Evolutionary conservation across 805 yeast genomes (phyloP).

Genomic region (Wickerhamomyces chaumierensis): DNA sequence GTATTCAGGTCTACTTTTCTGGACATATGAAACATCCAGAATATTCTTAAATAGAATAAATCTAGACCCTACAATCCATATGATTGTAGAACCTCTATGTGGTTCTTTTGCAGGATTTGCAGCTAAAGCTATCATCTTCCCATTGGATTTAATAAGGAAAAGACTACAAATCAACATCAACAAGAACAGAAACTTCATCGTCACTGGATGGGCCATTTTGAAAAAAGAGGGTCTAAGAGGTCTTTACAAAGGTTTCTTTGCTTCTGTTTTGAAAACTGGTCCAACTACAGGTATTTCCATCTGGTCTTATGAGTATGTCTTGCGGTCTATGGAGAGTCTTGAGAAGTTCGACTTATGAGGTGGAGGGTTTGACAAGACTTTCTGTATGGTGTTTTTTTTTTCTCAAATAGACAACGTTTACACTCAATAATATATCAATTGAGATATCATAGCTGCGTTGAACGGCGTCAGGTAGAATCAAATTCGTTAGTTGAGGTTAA

Average conservation of each 20-base stretch:
- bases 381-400: too few species aligned
- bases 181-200: conserved; percentile 18
- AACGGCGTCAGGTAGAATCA: too few species aligned
- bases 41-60: neutral
- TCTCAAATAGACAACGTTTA: too few species aligned
- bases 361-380: neutral
- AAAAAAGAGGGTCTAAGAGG: conserved; percentile 52
- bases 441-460: too few species aligned
- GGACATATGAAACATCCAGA: conserved; percentile 41
- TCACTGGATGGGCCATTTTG: conserved; percentile 28
- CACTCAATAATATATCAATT: too few species aligned
- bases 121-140: conserved; percentile 70
- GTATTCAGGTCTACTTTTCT: conserved; percentile 66
- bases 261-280: conserved; percentile 66
- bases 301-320: conserved; percentile 33
- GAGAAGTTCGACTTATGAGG: neutral
- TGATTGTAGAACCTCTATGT: conserved; percentile 38
- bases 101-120: conserved; percentile 68
- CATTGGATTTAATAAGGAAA: conserved; percentile 74
- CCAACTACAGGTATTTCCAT: conserved; percentile 65
- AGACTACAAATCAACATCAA: conserved; percentile 55
- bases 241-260: conserved; percentile 61
- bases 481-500: too few species aligned
- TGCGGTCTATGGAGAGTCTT: neutral
- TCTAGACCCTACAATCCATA: conserved; percentile 1